phyloP scores from a whole-genome alignment of 441 rosid species.

The Dalechampia spathulata region DNA sequence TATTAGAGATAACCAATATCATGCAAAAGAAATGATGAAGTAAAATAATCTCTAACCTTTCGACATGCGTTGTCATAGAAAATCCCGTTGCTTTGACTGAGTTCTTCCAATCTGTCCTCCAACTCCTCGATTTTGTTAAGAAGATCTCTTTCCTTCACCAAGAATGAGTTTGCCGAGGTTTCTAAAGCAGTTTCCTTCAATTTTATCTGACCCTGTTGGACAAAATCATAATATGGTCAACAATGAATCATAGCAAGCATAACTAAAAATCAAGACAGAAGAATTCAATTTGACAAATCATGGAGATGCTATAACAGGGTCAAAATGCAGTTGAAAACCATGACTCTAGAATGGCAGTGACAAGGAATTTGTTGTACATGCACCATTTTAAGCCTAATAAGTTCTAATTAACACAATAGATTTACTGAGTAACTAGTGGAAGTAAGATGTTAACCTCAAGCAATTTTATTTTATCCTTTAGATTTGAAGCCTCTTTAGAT shows the following conservation, averaged over 20 bases:
- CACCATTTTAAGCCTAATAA: not conserved
- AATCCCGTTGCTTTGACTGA: constrained; percentile 22
- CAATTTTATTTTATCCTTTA: constrained; percentile 54
- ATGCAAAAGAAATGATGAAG: not conserved
- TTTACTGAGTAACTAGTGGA: not conserved
- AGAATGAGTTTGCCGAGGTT: constrained; percentile 40
- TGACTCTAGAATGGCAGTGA: not conserved
- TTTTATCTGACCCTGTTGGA: constrained; percentile 52
- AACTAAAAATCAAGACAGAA: constrained; percentile 3
- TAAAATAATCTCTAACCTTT: constrained; percentile 35
- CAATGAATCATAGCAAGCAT: not conserved
- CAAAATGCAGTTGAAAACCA: not conserved
- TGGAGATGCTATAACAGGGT: not conserved
- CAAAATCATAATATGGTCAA: constrained; percentile 7
- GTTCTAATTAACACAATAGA: constrained; percentile 3
- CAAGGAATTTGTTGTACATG: not conserved
- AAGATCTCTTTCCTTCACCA: constrained; percentile 55
- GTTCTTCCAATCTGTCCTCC: constrained; percentile 46
- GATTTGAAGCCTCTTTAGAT: constrained; percentile 48
- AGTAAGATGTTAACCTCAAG: constrained; percentile 50
- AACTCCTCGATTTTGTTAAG: constrained; percentile 48
- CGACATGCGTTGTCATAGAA: constrained; percentile 11
- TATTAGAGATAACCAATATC: not conserved
- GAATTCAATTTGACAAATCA: not conserved
- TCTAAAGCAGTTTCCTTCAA: constrained; percentile 53